Percentiles rank a stretch among this genome's conserved stretches.
Conservation (phyloP, 371 early-diverging fungal species). For the Syncephalastrum racemosum region DNA sequence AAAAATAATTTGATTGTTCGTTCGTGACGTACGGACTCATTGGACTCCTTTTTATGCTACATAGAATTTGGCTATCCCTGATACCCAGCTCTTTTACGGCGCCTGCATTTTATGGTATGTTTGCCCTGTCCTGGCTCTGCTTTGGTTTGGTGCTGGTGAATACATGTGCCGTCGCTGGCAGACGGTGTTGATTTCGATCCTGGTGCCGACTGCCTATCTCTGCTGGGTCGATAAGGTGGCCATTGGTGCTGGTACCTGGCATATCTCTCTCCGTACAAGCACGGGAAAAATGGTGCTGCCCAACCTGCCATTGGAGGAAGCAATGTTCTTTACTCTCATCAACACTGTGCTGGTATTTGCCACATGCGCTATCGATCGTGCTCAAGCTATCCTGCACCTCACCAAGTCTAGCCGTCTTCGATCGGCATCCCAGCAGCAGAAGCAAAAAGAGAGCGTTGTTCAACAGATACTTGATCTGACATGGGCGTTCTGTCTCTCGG, state of each 20-base stretch:
- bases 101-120: conserved; percentile 56
- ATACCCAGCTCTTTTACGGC: conserved; percentile 52
- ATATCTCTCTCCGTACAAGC: conserved; percentile 46
- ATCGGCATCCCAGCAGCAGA: not conserved
- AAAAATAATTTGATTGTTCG: conserved; percentile 7
- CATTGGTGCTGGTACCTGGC: conserved; percentile 58
- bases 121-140: conserved; percentile 53
- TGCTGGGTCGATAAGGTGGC: conserved; percentile 57
- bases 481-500: conserved; percentile 31
- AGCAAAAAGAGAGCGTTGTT: not conserved
- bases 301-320: conserved; percentile 63
- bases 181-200: conserved; percentile 30
- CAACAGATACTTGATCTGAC: conserved; percentile 13
- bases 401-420: conserved; percentile 4
- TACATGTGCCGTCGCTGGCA: conserved; percentile 48
- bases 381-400: conserved; percentile 38
- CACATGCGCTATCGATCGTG: conserved; percentile 55
- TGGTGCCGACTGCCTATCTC: conserved; percentile 48
- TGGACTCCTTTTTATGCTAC: conserved; percentile 2
- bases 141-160: conserved; percentile 57
- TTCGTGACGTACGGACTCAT: not conserved
- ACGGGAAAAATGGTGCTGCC: conserved; percentile 45
- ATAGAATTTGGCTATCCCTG: conserved; percentile 36
- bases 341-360: conserved; percentile 62
- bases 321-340: conserved; percentile 56